Conservation (phyloP, 768 basidiomycete species). For the Lentinula edodes region DNA sequence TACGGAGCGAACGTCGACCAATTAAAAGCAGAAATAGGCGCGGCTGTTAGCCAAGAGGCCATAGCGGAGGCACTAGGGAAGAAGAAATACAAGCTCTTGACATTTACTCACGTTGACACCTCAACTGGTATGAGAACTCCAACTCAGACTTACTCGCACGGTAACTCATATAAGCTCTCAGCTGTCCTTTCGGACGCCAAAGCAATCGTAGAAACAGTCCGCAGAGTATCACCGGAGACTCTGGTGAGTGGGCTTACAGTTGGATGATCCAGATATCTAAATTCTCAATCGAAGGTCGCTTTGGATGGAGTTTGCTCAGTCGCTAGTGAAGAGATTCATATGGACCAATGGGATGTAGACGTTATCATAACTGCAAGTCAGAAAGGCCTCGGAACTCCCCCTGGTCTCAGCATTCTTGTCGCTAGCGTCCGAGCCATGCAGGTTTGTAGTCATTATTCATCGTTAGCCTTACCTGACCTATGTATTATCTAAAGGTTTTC, state of each 20-base stretch:
- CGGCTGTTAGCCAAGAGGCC: constrained; percentile 53
- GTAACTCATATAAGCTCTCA: constrained; percentile 13
- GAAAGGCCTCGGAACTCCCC: constrained; percentile 91
- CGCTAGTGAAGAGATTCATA: constrained; percentile 89
- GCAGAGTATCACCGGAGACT: constrained; percentile 76
- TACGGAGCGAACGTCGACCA: constrained; percentile 90
- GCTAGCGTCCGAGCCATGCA: constrained; percentile 77
- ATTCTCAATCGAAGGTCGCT: constrained; percentile 43
- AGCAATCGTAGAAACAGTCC: constrained; percentile 67
- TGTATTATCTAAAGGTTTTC: constrained; percentile 37
- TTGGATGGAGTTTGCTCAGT: constrained; percentile 97
- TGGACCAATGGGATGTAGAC: constrained; percentile 93
- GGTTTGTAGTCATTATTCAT: constrained; percentile 25
- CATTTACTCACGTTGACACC: constrained; percentile 95
- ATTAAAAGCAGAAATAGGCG: constrained; percentile 78
- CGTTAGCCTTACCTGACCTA: background rate
- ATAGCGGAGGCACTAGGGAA: constrained; percentile 65
- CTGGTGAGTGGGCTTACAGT: constrained; percentile 39
- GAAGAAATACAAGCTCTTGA: constrained; percentile 84
- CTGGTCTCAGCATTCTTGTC: constrained; percentile 84
- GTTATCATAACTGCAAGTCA: constrained; percentile 83
- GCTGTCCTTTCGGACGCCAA: constrained; percentile 86
- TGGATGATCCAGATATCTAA: constrained; percentile 3
- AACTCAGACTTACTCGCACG: background rate
- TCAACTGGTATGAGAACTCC: constrained; percentile 50